phyloP scores from a whole-genome alignment of 2,329 filamentous ascomycete species.

The Fusarium sp. region DNA sequence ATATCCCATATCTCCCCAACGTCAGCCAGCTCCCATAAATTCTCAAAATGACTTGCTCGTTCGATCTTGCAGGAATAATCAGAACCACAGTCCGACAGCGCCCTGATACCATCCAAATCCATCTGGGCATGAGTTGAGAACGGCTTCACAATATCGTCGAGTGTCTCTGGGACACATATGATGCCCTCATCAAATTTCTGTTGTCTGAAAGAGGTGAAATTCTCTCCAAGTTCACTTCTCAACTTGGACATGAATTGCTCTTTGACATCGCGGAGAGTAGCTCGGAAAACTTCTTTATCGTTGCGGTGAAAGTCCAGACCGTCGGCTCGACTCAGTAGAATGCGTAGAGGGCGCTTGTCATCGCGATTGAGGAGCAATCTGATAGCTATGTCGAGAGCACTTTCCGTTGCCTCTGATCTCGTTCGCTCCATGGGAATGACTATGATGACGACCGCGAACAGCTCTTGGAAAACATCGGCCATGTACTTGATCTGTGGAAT shows the following conservation, averaged over 20 bases:
- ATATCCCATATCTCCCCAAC: conserved; percentile 13
- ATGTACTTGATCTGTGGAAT: conserved; percentile 6
- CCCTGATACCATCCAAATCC: background rate
- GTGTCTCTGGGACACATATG: background rate
- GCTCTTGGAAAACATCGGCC: conserved; percentile 2
- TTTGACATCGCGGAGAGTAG: background rate
- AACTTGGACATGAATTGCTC: background rate
- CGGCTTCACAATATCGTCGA: conserved; percentile 5
- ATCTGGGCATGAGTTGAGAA: conserved; percentile 8
- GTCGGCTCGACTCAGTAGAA: background rate
- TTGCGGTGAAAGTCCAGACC: background rate
- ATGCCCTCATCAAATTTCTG: background rate
- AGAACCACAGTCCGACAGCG: background rate
- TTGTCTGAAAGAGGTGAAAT: background rate
- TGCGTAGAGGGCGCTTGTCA: conserved; percentile 1
- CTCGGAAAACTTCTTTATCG: background rate
- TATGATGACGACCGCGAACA: background rate
- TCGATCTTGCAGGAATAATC: background rate
- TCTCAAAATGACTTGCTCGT: background rate
- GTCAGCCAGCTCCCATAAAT: conserved; percentile 7
- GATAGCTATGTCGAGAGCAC: no score
- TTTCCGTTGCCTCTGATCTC: background rate
- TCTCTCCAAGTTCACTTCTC: background rate
- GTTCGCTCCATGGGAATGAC: conserved; percentile 8
- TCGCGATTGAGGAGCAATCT: background rate